Conservation (phyloP, 371 early-diverging fungal genomes). For the Rhizomucor pusillus region DNA sequence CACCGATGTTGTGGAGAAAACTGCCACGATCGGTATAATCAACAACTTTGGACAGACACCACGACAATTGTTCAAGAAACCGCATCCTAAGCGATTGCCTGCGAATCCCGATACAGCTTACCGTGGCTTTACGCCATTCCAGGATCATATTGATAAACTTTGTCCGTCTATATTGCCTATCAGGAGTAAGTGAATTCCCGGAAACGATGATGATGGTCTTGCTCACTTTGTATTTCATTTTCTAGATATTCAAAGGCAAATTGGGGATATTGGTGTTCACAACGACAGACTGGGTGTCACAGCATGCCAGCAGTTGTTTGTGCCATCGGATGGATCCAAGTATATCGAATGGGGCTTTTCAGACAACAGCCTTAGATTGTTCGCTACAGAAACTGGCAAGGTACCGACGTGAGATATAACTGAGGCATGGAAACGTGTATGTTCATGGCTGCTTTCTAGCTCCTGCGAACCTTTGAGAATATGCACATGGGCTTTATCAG, state of each 20-base stretch:
- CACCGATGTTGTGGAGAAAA: conserved; percentile 84
- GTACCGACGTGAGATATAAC: conserved; percentile 15
- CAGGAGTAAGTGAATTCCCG: conserved; percentile 52
- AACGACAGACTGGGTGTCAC: conserved; percentile 51
- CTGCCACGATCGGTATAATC: conserved; percentile 90
- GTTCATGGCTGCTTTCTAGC: conserved; percentile 13
- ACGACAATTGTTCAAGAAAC: conserved; percentile 76
- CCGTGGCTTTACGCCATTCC: conserved; percentile 46
- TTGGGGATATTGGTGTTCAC: conserved; percentile 48
- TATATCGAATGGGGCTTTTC: conserved; percentile 76
- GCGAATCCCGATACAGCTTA: conserved; percentile 33
- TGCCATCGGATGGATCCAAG: conserved; percentile 56
- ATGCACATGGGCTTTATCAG: conserved; percentile 71
- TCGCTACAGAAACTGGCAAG: conserved; percentile 60
- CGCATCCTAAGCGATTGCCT: conserved; percentile 62
- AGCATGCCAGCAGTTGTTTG: conserved; percentile 47
- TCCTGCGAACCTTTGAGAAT: conserved; percentile 66
- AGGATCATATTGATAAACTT: conserved; percentile 51
- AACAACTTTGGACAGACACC: conserved; percentile 97
- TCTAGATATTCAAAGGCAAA: conserved; percentile 52
- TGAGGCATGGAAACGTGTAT: neutral
- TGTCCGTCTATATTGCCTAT: conserved; percentile 56
- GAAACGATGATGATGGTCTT: neutral
- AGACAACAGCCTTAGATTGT: conserved; percentile 66
- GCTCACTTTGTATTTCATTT: neutral